phyloP scores from a whole-genome alignment of 305 asterid genomes.

The Lippia alba region DNA sequence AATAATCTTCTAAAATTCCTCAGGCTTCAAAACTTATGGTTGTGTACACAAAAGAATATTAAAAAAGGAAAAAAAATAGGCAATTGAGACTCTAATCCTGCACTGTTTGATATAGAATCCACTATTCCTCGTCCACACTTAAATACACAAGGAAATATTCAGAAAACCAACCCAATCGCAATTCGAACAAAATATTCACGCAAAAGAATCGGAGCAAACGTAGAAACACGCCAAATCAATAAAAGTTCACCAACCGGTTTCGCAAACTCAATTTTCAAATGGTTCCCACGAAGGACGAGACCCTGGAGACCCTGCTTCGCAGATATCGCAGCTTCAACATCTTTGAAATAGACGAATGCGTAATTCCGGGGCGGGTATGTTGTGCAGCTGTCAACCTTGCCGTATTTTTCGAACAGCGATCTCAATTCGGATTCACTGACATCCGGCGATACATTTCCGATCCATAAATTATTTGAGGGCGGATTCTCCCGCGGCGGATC shows the following conservation, averaged over 20 bases:
- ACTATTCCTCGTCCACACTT: background rate
- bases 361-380: conserved; percentile 76
- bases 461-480: conserved; percentile 87
- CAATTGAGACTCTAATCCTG: conserved; percentile 33
- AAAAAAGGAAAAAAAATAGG: background rate
- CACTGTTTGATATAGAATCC: background rate
- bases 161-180: conserved; percentile 9
- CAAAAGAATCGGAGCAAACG: conserved; percentile 23
- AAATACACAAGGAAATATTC: conserved; percentile 18
- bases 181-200: conserved; percentile 19
- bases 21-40: background rate
- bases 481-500: conserved; percentile 46
- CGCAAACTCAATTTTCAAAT: conserved; percentile 84
- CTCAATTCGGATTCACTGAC: conserved; percentile 76
- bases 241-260: conserved; percentile 86
- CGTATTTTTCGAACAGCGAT: conserved; percentile 61
- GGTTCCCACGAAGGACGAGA: conserved; percentile 56
- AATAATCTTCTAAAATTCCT: background rate
- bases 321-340: conserved; percentile 63
- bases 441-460: conserved; percentile 74
- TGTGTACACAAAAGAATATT: background rate
- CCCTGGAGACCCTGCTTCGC: conserved; percentile 83
- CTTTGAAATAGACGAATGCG: conserved; percentile 76
- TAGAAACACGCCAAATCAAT: conserved; percentile 36
- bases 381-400: conserved; percentile 73